Evolutionary conservation across 176 grass and related monocot genomes (phyloP), one percentile per base, ranked within the genome.

Genomic region (Zizania latifolia): DNA sequence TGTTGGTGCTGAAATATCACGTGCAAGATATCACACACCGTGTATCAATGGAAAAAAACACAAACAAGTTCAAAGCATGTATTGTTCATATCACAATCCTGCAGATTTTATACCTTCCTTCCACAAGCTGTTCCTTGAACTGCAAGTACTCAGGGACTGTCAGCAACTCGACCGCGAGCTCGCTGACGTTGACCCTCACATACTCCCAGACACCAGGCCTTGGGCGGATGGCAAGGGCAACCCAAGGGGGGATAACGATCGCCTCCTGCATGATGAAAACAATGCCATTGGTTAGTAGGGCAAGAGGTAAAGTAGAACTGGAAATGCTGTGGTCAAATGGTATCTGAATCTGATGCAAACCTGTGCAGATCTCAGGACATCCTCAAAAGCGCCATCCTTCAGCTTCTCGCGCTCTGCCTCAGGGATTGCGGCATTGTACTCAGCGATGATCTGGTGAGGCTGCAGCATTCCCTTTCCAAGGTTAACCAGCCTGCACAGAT

Each of bases 151-250:
- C 96, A 7, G 96, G 85, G 41, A 99, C 96, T 30, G 59, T 92
- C 57, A 99, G 54, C 87, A 92, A 89, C 72, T 99, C 96, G n/a
- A 92, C 89, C 28, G 82, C 84, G 8, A 94, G 92, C 84, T 99
- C 96, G 0, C 72, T 99, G 17, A 99, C 89, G 1, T 92, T 94
- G 45, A 92, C 79, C 75, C 89, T 89, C 32, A 92, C 91, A 57
- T 94, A 92, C 71, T 92, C 91, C 95, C 95, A 99, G 29, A 99
- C 89, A 86, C 95, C 95, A 3, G 95, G 95, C 84, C 95, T 92
- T 0, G 89, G 95, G 17, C 92, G 91, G 58, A 99, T 94, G 38
- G 92, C 95, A 22, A 99, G 87, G 16, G 95, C 95, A 45, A 99
- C 89, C 91, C 86, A 94, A 30, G 95, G 92, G 10, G 89, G 74